Base-by-base conservation (phyloP, 345 rosid genomes). In the Citrus maxima region DNA sequence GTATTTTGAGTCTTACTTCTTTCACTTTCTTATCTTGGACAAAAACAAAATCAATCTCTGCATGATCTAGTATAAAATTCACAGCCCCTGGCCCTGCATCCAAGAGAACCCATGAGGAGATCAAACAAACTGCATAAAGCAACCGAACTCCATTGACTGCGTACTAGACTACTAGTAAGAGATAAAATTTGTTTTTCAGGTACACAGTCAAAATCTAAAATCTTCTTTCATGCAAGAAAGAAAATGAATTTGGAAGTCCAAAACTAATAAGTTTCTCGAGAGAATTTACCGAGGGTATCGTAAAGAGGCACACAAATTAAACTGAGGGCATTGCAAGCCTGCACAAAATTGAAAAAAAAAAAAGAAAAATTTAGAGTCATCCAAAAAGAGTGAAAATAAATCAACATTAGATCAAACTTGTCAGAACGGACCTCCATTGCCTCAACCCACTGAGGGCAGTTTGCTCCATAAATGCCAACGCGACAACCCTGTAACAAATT, bases 391-490 rank as follows among this genome's bases (percentile, higher is more conserved):
- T 37, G 49, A 25, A 67, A n/a, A 70, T 0, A 6, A 55, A 54
- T 25, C 10, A 58, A 37, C 27, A 64, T 75, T 34, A 27, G n/a
- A 69, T 4, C 67, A 25, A 35, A 56, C 13, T 67, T 14, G 37
- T 73, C 13, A 69, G 75, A 79, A 55, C 46, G 78, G 70, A 93
- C 99, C 97, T 96, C 97, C 99, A 96, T 96, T 30, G 98, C 97
- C 77, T 86, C 85, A 86, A 90, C 87, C 99, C 99, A 96, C 63
- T 96, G 91, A 7, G 98, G 99, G 80, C 99, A 93, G 83, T 96
- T 96, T 37, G 90, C 85, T 83, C 99, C 99, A 70, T 92, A 96
- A 40, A 96, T 88, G 54, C 99, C 99, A 79, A 96, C 81, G 46
- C 93, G 92, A 73, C 84, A 82, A 14, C 97, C 99, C 99, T 96